These are phyloP conservation scores for Sclerotinia trifoliorum DNA, from an alignment of 2,329 filamentous ascomycete species.

Conservation along the genomic window DNA sequence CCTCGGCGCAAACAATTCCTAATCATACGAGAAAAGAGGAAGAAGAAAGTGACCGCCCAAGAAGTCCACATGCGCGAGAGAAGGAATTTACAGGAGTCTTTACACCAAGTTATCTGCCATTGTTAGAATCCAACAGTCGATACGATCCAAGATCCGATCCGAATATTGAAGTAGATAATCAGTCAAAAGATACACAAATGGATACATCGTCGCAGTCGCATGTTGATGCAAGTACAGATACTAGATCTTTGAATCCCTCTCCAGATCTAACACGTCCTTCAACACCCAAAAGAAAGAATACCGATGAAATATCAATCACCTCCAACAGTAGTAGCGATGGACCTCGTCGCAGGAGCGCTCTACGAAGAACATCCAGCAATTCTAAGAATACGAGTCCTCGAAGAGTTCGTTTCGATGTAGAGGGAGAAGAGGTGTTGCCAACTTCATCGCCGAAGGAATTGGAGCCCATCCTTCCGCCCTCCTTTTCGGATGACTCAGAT, in stretches of 20 bases:
- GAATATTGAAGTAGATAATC: slow-evolving; percentile 15
- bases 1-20: neutral
- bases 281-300: slow-evolving; percentile 36
- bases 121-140: slow-evolving; percentile 50
- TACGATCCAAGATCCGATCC: slow-evolving; percentile 24
- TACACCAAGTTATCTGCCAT: slow-evolving; percentile 60
- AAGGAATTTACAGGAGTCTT: slow-evolving; percentile 62
- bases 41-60: slow-evolving; percentile 40
- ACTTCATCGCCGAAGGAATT: slow-evolving; percentile 51
- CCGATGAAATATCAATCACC: slow-evolving; percentile 45
- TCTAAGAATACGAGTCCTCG: slow-evolving; percentile 55
- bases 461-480: slow-evolving; percentile 7
- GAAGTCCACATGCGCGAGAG: slow-evolving; percentile 55
- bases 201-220: slow-evolving; percentile 17
- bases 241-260: slow-evolving; percentile 30
- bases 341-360: slow-evolving; percentile 53
- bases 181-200: slow-evolving; percentile 29
- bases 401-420: slow-evolving; percentile 61
- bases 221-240: slow-evolving; percentile 31
- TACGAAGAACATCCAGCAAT: slow-evolving; percentile 55
- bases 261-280: slow-evolving; percentile 32
- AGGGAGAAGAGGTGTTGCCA: slow-evolving; percentile 59
- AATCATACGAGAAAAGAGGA: slow-evolving; percentile 8
- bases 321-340: slow-evolving; percentile 56
- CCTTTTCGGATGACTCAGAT: slow-evolving; percentile 34